These are phyloP conservation scores for Diplosphaera chodatii DNA, from an alignment of 139 green algal genomes.

Conservation along the genomic window DNA sequence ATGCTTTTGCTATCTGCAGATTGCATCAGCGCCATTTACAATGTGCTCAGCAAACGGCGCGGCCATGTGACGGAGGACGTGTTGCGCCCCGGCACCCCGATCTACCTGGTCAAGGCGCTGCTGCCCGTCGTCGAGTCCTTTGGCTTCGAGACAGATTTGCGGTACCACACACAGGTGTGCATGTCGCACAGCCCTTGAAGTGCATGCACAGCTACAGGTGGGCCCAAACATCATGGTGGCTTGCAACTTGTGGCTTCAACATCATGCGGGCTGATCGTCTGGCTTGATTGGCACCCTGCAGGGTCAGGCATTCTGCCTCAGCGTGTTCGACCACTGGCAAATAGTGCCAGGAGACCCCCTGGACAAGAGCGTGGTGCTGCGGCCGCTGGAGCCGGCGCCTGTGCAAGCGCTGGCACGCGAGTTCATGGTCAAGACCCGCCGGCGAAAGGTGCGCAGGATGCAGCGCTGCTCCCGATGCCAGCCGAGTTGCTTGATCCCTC, in stretches of 20 bases:
- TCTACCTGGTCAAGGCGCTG: constrained; percentile 88
- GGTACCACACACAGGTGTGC: constrained; percentile 88
- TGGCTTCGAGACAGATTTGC: constrained; percentile 97
- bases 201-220: no score
- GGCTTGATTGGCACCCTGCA: no score
- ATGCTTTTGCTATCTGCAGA: constrained; percentile 68
- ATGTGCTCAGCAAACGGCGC: constrained; percentile 87
- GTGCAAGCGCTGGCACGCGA: constrained; percentile 64
- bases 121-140: constrained; percentile 95
- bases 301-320: constrained; percentile 93
- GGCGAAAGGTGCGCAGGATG: constrained; percentile 44
- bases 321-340: constrained; percentile 95
- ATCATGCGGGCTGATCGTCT: no score
- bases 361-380: constrained; percentile 80
- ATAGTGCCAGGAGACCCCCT: constrained; percentile 90
- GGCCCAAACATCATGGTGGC: no score
- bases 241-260: background rate
- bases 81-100: constrained; percentile 77
- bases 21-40: constrained; percentile 96
- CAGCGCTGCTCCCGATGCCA: no score
- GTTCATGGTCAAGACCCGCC: constrained; percentile 97
- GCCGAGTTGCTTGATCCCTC: no score
- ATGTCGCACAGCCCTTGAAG: no score
- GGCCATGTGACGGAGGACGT: constrained; percentile 89
- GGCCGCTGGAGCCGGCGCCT: constrained; percentile 87